Evolutionary conservation across 371 early-diverging fungal genomes (phyloP).

Genomic region (Mucor mucedo): DNA sequence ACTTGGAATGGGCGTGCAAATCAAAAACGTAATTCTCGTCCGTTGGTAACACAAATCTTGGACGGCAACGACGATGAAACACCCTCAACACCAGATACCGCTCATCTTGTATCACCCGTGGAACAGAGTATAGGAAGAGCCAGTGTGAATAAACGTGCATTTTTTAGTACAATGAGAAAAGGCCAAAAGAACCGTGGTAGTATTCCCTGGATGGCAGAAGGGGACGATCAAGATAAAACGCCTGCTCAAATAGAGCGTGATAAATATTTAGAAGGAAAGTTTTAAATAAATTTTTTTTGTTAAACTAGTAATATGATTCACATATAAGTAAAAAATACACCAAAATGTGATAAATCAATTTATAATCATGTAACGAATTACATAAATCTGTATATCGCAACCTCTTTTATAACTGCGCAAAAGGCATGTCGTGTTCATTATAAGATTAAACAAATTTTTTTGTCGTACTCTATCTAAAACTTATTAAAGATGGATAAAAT

Average conservation of each 20-base stretch:
- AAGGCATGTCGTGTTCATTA: too few species aligned
- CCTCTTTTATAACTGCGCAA: too few species aligned
- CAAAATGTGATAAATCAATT: not conserved
- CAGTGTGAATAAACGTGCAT: slow-evolving; percentile 12
- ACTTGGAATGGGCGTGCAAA: slow-evolving; percentile 27
- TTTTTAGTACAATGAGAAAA: slow-evolving; percentile 33
- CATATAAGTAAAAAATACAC: not conserved
- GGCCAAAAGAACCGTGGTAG: slow-evolving; percentile 24
- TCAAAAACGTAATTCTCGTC: not conserved
- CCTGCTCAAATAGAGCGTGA: slow-evolving; percentile 43
- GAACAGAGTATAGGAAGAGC: slow-evolving; percentile 2
- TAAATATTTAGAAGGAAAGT: slow-evolving; percentile 24
- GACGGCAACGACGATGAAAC: slow-evolving; percentile 1
- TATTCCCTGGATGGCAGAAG: slow-evolving; percentile 28
- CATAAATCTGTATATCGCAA: not conserved
- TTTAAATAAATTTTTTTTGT: not conserved
- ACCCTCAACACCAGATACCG: not conserved
- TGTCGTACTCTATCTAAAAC: too few species aligned
- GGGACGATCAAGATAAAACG: slow-evolving; percentile 13
- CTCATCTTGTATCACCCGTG: not conserved
- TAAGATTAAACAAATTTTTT: too few species aligned
- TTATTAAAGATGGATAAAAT: too few species aligned
- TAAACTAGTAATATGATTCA: not conserved
- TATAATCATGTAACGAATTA: not conserved
- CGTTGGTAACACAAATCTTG: slow-evolving; percentile 13